Conservation (phyloP, 352 stramenopile genomes). For the Phytopythium cucurbitacearum region DNA sequence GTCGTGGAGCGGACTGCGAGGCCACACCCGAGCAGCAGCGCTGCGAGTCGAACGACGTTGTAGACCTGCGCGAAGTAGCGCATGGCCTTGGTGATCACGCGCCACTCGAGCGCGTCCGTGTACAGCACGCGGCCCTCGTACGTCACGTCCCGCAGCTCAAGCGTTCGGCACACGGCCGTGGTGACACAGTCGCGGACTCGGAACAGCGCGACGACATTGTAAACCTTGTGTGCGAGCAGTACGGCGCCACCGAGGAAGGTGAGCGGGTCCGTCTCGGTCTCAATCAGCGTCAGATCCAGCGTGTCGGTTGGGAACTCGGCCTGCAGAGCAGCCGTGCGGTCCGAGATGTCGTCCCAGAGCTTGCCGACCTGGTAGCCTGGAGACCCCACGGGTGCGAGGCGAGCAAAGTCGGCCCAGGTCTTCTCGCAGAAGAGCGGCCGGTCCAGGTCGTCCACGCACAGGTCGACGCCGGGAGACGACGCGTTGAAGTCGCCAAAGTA, state of each 20-base stretch:
- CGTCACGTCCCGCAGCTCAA: conserved; percentile 31
- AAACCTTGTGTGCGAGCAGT: conserved; percentile 50
- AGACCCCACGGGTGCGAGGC: conserved; percentile 10
- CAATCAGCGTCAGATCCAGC: conserved; percentile 44
- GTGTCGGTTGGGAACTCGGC: conserved; percentile 12
- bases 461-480: conserved; percentile 24
- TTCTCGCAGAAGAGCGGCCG: conserved; percentile 53
- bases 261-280: conserved; percentile 45
- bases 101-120: conserved; percentile 52
- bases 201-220: conserved; percentile 43
- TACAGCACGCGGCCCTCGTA: conserved; percentile 48
- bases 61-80: conserved; percentile 45
- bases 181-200: conserved; percentile 26
- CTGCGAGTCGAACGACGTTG: conserved; percentile 30
- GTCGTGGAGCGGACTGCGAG: conserved; percentile 11
- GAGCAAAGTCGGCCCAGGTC: conserved; percentile 35
- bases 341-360: conserved; percentile 40
- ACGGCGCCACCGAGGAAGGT: conserved; percentile 39
- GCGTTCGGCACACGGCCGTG: conserved; percentile 19
- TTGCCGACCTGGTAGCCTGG: conserved; percentile 13
- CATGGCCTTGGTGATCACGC: conserved; percentile 35
- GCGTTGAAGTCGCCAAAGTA: conserved; percentile 30
- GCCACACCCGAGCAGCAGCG: conserved; percentile 27
- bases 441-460: conserved; percentile 51
- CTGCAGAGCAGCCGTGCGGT: conserved; percentile 23